These are phyloP conservation scores for Martensiomyces pterosporus DNA, from an alignment of 192 early-diverging fungal species.

Conservation along the genomic window DNA sequence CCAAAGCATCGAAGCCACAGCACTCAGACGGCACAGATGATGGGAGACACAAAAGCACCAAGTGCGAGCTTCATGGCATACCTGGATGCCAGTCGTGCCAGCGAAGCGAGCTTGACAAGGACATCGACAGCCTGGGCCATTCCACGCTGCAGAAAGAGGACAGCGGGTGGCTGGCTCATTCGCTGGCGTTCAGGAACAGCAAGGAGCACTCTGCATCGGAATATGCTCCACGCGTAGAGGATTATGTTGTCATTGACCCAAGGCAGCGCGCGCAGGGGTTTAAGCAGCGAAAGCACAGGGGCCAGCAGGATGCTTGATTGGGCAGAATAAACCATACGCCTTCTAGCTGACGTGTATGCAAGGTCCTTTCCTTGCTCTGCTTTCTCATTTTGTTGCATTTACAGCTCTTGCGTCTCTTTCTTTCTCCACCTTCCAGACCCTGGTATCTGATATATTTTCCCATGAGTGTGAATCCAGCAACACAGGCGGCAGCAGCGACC, in stretches of 20 bases:
- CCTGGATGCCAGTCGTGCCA: conserved; percentile 67
- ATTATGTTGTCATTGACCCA: conserved; percentile 70
- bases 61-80: conserved; percentile 67
- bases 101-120: not conserved
- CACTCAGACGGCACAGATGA: conserved; percentile 11
- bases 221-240: conserved; percentile 54
- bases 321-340: too few species aligned
- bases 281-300: not conserved
- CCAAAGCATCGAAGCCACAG: conserved; percentile 46
- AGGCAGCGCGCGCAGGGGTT: conserved; percentile 3
- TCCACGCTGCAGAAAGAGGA: conserved; percentile 40
- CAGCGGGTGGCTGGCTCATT: conserved; percentile 75
- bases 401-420: not conserved
- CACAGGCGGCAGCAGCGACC: conserved; percentile 4
- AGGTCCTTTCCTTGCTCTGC: not conserved
- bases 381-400: not conserved
- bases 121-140: conserved; percentile 46
- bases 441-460: too few species aligned
- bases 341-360: too few species aligned
- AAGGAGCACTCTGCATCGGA: conserved; percentile 53
- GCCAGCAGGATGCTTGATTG: too few species aligned
- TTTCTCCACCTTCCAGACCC: too few species aligned
- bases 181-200: conserved; percentile 71
- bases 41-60: conserved; percentile 33
- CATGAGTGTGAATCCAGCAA: conserved; percentile 3